Evolutionary conservation across 2,329 filamentous ascomycete species (phyloP).

Genomic region (Elsinoe arachidis): DNA sequence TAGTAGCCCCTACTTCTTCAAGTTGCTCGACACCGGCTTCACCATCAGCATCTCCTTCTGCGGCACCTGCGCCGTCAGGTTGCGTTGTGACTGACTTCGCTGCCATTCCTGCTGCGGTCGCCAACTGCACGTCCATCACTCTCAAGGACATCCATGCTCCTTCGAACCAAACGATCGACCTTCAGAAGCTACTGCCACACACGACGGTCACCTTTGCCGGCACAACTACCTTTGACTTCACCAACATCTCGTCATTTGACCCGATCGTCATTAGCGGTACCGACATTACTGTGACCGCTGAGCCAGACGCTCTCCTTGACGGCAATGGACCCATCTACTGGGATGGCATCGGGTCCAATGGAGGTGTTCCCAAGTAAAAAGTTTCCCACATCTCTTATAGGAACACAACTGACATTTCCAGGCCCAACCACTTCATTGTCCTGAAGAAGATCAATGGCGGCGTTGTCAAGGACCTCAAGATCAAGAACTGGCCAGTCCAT

Average conservation of each 20-base stretch:
- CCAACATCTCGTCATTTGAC: conserved; percentile 57
- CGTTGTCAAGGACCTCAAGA: conserved; percentile 41
- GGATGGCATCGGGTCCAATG: conserved; percentile 52
- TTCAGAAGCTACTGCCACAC: conserved; percentile 26
- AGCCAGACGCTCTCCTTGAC: conserved; percentile 46
- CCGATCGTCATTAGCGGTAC: conserved; percentile 53
- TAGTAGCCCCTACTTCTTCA: not conserved
- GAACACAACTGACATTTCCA: conserved; percentile 34
- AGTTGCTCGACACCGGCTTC: not conserved
- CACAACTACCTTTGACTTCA: conserved; percentile 54
- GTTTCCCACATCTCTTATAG: too few relatives aligned
- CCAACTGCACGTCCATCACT: conserved; percentile 30
- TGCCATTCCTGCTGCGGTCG: conserved; percentile 14
- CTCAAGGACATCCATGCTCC: conserved; percentile 32
- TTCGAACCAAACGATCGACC: conserved; percentile 30
- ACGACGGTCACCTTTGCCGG: conserved; percentile 52
- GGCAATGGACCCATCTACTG: conserved; percentile 51
- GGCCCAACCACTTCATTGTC: conserved; percentile 57
- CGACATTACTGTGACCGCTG: conserved; percentile 46
- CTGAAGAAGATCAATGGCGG: conserved; percentile 43
- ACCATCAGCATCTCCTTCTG: not conserved
- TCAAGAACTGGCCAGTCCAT: conserved; percentile 50
- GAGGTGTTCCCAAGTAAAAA: conserved; percentile 31
- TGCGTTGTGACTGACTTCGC: conserved; percentile 17
- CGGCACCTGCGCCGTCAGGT: not conserved